Evolutionary conservation across 805 yeast genomes (phyloP), one percentile per base, ranked within the genome.

Genomic region (Groenewaldozyma salmanticensis): DNA sequence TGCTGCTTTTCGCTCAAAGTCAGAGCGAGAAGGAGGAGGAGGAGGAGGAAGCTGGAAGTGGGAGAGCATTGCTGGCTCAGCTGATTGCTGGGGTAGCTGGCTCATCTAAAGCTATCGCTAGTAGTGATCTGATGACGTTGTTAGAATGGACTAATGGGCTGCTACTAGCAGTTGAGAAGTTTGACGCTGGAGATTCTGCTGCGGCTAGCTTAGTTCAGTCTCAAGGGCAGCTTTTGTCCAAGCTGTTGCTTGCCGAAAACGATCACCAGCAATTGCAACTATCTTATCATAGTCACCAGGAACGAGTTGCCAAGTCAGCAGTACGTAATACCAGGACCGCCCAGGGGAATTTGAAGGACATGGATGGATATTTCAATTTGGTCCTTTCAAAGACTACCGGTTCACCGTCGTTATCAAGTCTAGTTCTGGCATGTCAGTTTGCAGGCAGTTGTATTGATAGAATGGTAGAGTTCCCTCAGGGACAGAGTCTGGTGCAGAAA

Each of bases 91-190:
- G n/a, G n/a, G n/a, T n/a, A n/a, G n/a, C n/a, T n/a, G n/a, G n/a
- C n/a, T n/a, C 29, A 7, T 13, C 29, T 24, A 24, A 24, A 24
- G 7, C 29, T 24, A 24, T 24, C 7, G 7, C 13, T 24, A 13
- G 11, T 24, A 15, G 37, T 11, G 84, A 77, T 56, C 63, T 77
- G 45, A 55, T 77, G 47, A 69, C 79, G 21, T 58, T 81, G 20
- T 61, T 81, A 32, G 66, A 67, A 15, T 81, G 88, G 87, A 59
- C 67, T 35, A 66, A 68, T 38, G 55, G 56, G 37, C 52, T 74
- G 56, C 34, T 62, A 3, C 50, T 46, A 20, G 46, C 38, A 7
- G 29, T 24, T 24, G 29, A 24, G 13, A 24, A 7, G 11, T 9
- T 24, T 24, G 29, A 24, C 13, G 29, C 7, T n/a, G n/a, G n/a